Conservation (phyloP, 306 rosid genomes). For the Pyrus pyrifolia region DNA sequence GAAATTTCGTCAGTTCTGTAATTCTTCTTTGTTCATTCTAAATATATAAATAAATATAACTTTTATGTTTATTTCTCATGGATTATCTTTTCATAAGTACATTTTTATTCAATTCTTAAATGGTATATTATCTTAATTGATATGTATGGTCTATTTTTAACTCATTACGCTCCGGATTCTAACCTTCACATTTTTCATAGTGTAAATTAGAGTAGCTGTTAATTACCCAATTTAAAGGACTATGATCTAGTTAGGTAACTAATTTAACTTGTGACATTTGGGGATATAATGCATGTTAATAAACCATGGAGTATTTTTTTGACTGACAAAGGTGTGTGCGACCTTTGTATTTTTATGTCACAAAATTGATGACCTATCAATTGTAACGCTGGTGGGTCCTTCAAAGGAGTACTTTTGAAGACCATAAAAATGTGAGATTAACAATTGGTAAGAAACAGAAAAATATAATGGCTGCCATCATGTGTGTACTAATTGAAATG, state of each 20-base stretch:
- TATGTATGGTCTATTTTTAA: too few species aligned
- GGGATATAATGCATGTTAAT: not conserved
- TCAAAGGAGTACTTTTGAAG: not conserved
- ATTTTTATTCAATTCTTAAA: not conserved
- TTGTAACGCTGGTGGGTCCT: not conserved
- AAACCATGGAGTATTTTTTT: not conserved
- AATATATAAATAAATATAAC: not conserved
- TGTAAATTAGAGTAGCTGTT: not conserved
- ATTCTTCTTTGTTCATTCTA: conserved; percentile 8
- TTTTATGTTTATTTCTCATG: not conserved
- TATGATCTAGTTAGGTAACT: not conserved
- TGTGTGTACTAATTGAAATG: not conserved
- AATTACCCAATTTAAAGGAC: not conserved
- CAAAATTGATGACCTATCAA: not conserved
- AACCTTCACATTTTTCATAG: too few species aligned
- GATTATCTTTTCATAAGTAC: not conserved
- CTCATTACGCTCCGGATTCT: too few species aligned
- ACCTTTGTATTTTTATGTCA: not conserved
- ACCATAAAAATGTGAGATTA: not conserved
- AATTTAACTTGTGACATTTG: not conserved
- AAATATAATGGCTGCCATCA: not conserved
- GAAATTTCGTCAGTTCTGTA: not conserved
- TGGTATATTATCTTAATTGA: too few species aligned
- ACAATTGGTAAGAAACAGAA: not conserved
- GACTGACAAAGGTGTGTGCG: not conserved